phyloP scores from a whole-genome alignment of 2,329 filamentous ascomycete genomes.

The Beauveria medogensis region DNA sequence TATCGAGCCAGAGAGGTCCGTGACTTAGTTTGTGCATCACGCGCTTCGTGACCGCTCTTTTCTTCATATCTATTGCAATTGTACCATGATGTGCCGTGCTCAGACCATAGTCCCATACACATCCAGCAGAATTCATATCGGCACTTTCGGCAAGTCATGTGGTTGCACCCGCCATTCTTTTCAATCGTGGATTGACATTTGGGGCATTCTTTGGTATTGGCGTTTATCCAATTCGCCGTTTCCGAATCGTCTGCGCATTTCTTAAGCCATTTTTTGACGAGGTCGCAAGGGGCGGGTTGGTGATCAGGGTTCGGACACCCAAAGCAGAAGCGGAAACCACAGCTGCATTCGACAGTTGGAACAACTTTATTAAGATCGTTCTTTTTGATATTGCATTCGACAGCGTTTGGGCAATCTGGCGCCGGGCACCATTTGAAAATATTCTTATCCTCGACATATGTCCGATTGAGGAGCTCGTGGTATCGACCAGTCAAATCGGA shows the following conservation, averaged over 20 bases:
- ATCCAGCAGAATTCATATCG: slow-evolving; percentile 99
- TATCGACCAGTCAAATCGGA: slow-evolving; percentile 57
- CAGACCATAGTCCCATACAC: slow-evolving; percentile 98
- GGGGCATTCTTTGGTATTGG: slow-evolving; percentile 96
- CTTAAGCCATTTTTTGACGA: slow-evolving; percentile 94
- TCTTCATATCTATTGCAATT: slow-evolving; percentile 98
- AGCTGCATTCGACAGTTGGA: slow-evolving; percentile 79
- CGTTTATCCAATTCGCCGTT: slow-evolving; percentile 98
- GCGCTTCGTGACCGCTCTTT: slow-evolving; percentile 83
- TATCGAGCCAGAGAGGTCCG: slow-evolving; percentile 91
- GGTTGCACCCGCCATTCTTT: slow-evolving; percentile 97
- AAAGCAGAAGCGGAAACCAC: slow-evolving; percentile 87
- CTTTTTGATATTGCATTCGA: slow-evolving; percentile 82
- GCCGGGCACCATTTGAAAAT: slow-evolving; percentile 96
- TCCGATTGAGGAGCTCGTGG: slow-evolving; percentile 77
- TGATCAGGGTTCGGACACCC: slow-evolving; percentile 86
- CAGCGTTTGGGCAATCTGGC: slow-evolving; percentile 89
- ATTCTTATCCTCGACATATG: slow-evolving; percentile 95
- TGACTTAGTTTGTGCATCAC: slow-evolving; percentile 86
- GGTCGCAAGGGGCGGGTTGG: slow-evolving; percentile 80
- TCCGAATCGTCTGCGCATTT: slow-evolving; percentile 98
- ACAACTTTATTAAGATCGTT: slow-evolving; percentile 80
- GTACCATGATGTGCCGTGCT: slow-evolving; percentile 98
- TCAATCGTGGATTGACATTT: slow-evolving; percentile 96
- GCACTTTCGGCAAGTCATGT: slow-evolving; percentile 96